phyloP scores from a whole-genome alignment of 177 flowering plant genomes.

The Vitis hybrid region DNA sequence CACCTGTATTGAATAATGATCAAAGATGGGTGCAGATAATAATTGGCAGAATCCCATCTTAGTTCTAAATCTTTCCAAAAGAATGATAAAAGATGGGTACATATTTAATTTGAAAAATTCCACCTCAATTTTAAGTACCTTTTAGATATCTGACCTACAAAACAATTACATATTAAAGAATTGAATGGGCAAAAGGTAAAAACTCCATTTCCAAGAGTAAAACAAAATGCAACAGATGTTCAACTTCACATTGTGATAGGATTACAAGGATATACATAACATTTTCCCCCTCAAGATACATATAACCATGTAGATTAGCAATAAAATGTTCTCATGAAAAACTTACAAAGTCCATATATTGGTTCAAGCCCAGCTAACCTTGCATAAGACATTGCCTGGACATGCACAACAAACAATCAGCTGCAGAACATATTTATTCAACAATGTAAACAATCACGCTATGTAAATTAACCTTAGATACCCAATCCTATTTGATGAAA shows the following conservation, averaged over 20 bases:
- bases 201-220: no score
- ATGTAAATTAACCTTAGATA: neutral
- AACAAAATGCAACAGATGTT: no score
- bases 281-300: neutral
- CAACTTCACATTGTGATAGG: neutral
- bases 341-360: conserved; percentile 98
- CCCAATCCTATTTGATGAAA: conserved; percentile 1
- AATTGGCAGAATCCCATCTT: neutral
- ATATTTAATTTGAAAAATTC: no score
- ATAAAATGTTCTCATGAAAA: neutral
- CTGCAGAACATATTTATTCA: neutral
- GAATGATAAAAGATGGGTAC: no score
- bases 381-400: conserved; percentile 97
- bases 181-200: no score
- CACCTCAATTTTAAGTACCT: no score
- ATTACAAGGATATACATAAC: neutral
- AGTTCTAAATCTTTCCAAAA: neutral
- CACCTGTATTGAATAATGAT: neutral
- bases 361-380: conserved; percentile 94
- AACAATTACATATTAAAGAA: no score
- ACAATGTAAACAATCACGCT: neutral
- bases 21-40: neutral
- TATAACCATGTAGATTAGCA: neutral
- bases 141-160: no score
- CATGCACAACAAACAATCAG: conserved; percentile 26